Evolutionary conservation across 768 basidiomycete species (phyloP).

Genomic region (Serendipita sp.): DNA sequence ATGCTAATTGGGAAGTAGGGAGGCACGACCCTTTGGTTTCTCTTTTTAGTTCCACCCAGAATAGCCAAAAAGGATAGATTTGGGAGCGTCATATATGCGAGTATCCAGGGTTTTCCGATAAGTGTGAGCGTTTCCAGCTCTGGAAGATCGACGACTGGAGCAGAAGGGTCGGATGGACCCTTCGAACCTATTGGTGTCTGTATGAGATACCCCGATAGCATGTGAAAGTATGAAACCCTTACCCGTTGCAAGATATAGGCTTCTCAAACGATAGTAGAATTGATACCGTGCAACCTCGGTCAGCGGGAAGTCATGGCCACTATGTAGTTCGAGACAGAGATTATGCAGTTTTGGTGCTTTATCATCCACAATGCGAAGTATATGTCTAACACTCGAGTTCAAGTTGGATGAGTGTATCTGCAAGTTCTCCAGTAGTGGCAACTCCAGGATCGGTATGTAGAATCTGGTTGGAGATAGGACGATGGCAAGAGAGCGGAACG

Average conservation of each 20-base stretch:
- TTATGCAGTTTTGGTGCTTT: neutral
- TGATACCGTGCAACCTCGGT: neutral
- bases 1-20: neutral
- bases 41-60: neutral
- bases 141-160: neutral
- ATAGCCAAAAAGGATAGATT: neutral
- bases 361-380: neutral
- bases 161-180: neutral
- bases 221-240: neutral
- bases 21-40: neutral
- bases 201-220: neutral
- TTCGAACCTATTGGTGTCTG: neutral
- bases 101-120: neutral
- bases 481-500: neutral
- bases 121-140: constrained; percentile 1
- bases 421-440: neutral
- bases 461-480: neutral
- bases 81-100: neutral
- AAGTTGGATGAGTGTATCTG: neutral
- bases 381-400: neutral
- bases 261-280: neutral
- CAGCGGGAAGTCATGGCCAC: neutral
- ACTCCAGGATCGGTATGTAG: neutral
- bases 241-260: neutral
- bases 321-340: neutral